Evolutionary conservation across 2,329 filamentous ascomycete species (phyloP).

Genomic region (Lojkania enalia): DNA sequence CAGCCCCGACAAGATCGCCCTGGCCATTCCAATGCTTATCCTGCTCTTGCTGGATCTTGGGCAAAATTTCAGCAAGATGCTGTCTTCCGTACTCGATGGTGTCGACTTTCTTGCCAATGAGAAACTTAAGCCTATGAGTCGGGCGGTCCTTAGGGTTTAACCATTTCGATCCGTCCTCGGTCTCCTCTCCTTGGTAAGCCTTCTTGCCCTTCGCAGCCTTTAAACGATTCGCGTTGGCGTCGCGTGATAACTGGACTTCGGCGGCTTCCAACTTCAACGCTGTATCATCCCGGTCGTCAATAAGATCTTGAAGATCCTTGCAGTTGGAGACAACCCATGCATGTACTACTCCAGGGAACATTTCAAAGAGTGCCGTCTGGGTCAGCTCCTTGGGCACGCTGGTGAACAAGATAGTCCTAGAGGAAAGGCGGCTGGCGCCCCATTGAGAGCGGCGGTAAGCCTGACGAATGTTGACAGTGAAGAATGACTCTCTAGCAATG

Average conservation of each 20-base stretch:
- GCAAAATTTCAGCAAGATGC: constrained; percentile 72
- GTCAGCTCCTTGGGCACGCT: constrained; percentile 49
- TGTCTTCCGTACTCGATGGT: constrained; percentile 84
- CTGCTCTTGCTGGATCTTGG: constrained; percentile 70
- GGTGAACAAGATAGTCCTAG: constrained; percentile 53
- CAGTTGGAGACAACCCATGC: constrained; percentile 54
- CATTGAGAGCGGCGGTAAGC: constrained; percentile 51
- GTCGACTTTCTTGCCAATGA: constrained; percentile 56
- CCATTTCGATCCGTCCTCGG: constrained; percentile 49
- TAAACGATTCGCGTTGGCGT: constrained; percentile 67
- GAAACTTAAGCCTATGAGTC: constrained; percentile 46
- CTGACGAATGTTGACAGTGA: constrained; percentile 53
- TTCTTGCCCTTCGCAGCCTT: constrained; percentile 62
- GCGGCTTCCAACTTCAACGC: constrained; percentile 50
- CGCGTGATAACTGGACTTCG: constrained; percentile 49
- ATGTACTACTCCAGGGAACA: constrained; percentile 46
- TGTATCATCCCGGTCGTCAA: constrained; percentile 49
- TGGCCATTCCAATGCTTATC: constrained; percentile 67
- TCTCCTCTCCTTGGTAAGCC: constrained; percentile 47
- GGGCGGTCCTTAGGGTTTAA: constrained; percentile 46
- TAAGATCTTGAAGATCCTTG: constrained; percentile 49
- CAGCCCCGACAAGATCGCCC: constrained; percentile 69
- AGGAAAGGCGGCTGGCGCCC: constrained; percentile 50
- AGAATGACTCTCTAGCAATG: constrained; percentile 52
- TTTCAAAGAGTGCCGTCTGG: constrained; percentile 45